Conservation (phyloP, 345 rosid genomes). For the Brassica juncea region DNA sequence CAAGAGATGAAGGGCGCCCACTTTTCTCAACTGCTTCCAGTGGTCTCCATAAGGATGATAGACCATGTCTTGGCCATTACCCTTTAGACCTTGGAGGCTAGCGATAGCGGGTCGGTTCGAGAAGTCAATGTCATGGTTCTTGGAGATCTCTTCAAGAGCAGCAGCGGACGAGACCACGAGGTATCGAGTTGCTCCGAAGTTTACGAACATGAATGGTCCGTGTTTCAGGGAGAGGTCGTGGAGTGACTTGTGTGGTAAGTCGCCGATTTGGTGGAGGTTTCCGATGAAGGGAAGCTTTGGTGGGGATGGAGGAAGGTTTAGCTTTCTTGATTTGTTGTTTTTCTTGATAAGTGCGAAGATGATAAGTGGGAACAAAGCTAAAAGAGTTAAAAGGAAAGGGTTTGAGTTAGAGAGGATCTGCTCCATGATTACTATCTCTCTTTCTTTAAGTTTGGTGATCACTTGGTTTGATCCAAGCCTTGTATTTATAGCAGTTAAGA, state of each 20-base stretch:
- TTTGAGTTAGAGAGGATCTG: conserved; percentile 1
- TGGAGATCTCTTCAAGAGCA: conserved; percentile 29
- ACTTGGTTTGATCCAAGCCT: not conserved
- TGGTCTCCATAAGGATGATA: conserved; percentile 42
- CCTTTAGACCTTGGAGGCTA: conserved; percentile 2
- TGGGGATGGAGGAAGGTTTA: conserved; percentile 41
- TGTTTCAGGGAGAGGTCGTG: conserved; percentile 23
- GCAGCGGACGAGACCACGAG: conserved; percentile 36
- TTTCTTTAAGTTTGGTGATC: conserved; percentile 3
- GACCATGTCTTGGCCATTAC: conserved; percentile 34
- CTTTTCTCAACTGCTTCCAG: conserved; percentile 34
- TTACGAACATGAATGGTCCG: conserved; percentile 37
- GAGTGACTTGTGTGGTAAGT: conserved; percentile 37
- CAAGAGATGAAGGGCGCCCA: conserved; percentile 24
- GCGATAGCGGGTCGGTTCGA: conserved; percentile 22
- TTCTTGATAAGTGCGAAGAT: conserved; percentile 12
- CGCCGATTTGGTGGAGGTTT: conserved; percentile 34
- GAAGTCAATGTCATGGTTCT: conserved; percentile 31
- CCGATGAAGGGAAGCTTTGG: conserved; percentile 34
- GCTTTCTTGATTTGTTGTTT: conserved; percentile 7
- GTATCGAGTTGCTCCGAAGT: conserved; percentile 33
- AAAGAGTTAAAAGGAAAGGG: conserved; percentile 8
- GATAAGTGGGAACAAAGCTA: conserved; percentile 16
- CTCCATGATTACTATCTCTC: conserved; percentile 6
- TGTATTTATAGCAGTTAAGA: conserved; percentile 1